Base-by-base conservation (phyloP, 768 basidiomycete species). In the Boletales sp. region DNA sequence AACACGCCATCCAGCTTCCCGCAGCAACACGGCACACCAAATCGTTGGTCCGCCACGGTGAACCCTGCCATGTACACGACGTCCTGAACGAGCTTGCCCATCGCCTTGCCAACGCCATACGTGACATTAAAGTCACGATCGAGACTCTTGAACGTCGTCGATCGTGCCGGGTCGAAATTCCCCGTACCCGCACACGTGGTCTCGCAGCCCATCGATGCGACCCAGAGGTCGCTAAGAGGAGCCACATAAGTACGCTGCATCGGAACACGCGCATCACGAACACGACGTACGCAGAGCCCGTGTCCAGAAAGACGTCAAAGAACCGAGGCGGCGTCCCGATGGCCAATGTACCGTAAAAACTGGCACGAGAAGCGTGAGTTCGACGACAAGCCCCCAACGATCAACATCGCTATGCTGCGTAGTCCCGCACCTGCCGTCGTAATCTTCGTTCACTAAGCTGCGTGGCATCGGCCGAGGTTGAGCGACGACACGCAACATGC, bases 51-150 rank as follows among this genome's bases (percentile, higher is more conserved):
- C 5, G 55, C 40, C 18, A 90, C 65, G 1, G 74, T 73, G 59
- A 90, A 90, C 7, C 77, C 77, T 12, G 80, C 84, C 79, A 94
- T 79, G 40, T 67, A 62, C n/a, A 92, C 86, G n/a, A 76, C 80
- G 41, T 94, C 91, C 47, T 68, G 45, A 0, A 69, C 77, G 2
- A 88, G 59, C 1, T 62, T 59, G 4, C 82, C 82, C 15, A 48
- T 54, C 1, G 77, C 81, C 8, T 62, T 53, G 7, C 79, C 82
- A 32, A 67, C 73, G 15, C 75, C 77, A 51, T 80, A 80, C 12
- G 63, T 68, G 48, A 79, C 69, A 4, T 46, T 43, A 57, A 80
- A 79, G 5, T 51, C 17, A 3, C 46, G 59, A 6, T 62, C 56
- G 8, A 69, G 61, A 9, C 66, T 65, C 29, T 63, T 61, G 54